Evolutionary conservation across 2,329 filamentous ascomycete species (phyloP).

Genomic region (Ophiostoma ips): DNA sequence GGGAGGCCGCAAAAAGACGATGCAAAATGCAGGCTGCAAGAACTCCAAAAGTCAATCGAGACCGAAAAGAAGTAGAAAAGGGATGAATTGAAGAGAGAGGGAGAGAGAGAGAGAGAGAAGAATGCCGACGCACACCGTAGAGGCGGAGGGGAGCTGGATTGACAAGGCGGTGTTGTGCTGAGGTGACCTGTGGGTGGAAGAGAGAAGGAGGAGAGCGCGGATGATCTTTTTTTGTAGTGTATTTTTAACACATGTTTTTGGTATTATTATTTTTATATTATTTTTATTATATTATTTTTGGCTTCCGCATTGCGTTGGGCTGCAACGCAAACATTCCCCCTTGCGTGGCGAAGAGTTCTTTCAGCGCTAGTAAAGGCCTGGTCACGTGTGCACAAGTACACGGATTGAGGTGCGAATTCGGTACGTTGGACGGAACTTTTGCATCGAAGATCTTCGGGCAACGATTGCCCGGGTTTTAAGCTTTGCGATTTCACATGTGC

Average conservation of each 20-base stretch:
- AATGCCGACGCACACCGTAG: conserved; percentile 26
- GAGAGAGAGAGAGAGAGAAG: conserved; percentile 16
- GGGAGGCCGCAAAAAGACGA: background rate
- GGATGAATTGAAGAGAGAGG: background rate
- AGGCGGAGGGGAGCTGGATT: conserved; percentile 19
- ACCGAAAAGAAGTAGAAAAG: background rate
- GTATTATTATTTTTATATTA: background rate
- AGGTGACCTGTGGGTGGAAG: conserved; percentile 16
- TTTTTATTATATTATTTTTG: background rate
- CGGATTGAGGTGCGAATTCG: too few species aligned
- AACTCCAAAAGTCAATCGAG: background rate
- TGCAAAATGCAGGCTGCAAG: conserved; percentile 2
- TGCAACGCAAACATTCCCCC: background rate
- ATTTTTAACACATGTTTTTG: conserved; percentile 14
- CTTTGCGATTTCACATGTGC: too few species aligned
- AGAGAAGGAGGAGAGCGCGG: conserved; percentile 10
- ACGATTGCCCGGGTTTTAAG: too few species aligned
- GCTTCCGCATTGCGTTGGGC: background rate
- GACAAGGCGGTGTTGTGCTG: conserved; percentile 28
- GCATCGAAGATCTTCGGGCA: too few species aligned
- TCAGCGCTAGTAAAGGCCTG: too few species aligned
- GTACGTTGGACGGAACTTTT: too few species aligned
- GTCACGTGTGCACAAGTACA: too few species aligned
- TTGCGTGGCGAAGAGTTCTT: too few species aligned
- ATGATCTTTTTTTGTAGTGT: conserved; percentile 14